Percentiles rank a stretch among this genome's conserved stretches.
phyloP scores from a whole-genome alignment of 2,329 filamentous ascomycete species.

The Penicillium sp. region DNA sequence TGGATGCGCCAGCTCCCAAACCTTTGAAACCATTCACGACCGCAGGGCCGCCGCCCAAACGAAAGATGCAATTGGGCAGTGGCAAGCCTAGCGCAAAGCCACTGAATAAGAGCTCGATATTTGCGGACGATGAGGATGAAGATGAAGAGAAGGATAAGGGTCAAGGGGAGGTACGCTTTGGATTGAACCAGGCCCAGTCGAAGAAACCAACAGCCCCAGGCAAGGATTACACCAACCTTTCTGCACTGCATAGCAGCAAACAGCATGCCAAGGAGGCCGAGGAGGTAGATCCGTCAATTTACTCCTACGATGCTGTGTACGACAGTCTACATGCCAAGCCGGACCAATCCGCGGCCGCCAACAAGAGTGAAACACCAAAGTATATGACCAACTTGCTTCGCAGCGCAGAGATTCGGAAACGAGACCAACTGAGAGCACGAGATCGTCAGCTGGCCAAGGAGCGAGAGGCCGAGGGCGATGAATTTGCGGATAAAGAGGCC shows the following conservation, averaged over 20 bases:
- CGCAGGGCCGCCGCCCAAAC: conserved; percentile 30
- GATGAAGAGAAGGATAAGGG: conserved; percentile 22
- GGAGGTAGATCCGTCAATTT: conserved; percentile 47
- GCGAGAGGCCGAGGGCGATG: conserved; percentile 64
- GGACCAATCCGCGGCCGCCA: conserved; percentile 21
- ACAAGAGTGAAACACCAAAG: conserved; percentile 46
- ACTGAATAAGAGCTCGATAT: conserved; percentile 36
- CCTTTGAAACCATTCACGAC: conserved; percentile 13
- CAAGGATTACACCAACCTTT: conserved; percentile 46
- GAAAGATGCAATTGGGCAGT: conserved; percentile 33
- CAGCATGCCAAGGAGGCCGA: conserved; percentile 46
- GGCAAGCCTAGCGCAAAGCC: conserved; percentile 32
- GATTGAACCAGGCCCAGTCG: conserved; percentile 23
- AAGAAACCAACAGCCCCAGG: conserved; percentile 15
- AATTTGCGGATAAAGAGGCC: conserved; percentile 65
- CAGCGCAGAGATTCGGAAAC: conserved; percentile 61
- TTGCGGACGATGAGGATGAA: conserved; percentile 38
- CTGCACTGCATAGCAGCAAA: conserved; percentile 45
- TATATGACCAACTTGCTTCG: conserved; percentile 62
- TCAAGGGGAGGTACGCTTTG: conserved; percentile 21
- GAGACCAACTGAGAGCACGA: conserved; percentile 60
- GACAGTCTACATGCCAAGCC: conserved; percentile 47
- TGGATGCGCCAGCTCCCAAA: conserved; percentile 24
- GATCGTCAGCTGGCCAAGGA: conserved; percentile 62
- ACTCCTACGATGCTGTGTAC: conserved; percentile 52